Base-by-base conservation (phyloP, 257 asterid species). In the Ajuga chamaepitys region DNA sequence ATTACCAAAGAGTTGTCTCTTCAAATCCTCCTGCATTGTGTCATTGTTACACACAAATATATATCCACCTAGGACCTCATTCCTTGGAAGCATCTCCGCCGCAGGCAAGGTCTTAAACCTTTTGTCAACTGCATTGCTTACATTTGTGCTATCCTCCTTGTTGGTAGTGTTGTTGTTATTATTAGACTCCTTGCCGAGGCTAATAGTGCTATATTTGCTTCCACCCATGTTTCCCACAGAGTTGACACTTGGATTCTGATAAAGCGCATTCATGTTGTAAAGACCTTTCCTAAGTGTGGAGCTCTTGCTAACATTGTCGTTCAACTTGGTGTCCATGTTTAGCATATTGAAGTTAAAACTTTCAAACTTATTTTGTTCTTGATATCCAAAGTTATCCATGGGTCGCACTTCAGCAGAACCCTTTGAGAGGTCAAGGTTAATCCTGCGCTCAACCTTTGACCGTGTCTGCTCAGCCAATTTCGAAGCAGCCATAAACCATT, bases 11-110 rank as follows among this genome's bases (percentile, higher is more conserved):
- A 93, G 88, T 28, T 81, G 95, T 48, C 97, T 78, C 81, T 89
- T 93, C 77, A 93, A 42, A 81, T 93, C 99, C 78, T 93, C 99
- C 70, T 89, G 96, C 97, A 89, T 89, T 0, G 97, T 93, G 66
- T 93, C 99, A 53, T 93, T 87, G 86, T 93, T 93, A 84, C 99
- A 93, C 46, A 93, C 99, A 75, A 89, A 89, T 65, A 87, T 93
- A 74, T 93, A 93, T 66, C 96, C 99, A 68, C 99, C 99, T 26
- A 93, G 90, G 66, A 86, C 86, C 85, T 89, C 96, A 67, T 89
- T 83, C 83, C 95, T 84, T 3, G 98, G 97, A 68, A 93, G 97
- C 35, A 82, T 84, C 89, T 89, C 97, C 1, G 95, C 91, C 11
- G 93, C 87, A 38, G 99, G 99, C 78, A 93, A 71, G 30, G 99